phyloP scores from a whole-genome alignment of 164 flowering plant species.

The Piper longum region DNA sequence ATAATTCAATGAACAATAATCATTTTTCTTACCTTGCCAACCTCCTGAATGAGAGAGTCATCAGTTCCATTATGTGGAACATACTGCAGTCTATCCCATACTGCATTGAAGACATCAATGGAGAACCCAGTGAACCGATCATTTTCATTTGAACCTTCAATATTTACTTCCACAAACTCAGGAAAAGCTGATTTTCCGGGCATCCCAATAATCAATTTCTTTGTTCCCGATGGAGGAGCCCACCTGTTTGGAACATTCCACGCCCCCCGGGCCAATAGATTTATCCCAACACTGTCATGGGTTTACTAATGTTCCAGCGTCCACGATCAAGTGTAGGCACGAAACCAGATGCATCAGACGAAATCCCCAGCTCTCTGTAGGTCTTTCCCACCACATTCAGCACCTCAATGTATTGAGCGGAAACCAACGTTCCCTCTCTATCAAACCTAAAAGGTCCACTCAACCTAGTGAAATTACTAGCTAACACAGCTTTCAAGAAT shows the following conservation, averaged over 20 bases:
- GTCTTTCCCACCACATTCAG: conserved; percentile 15
- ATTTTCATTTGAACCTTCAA: neutral
- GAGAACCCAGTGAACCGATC: conserved; percentile 28
- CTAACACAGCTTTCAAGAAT: neutral
- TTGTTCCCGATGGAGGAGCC: conserved; percentile 25
- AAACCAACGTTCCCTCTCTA: conserved; percentile 2
- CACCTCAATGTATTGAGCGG: neutral
- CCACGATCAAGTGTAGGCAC: neutral
- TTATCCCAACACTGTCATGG: neutral
- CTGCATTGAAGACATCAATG: conserved; percentile 31
- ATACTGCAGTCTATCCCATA: conserved; percentile 16
- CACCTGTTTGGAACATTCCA: conserved; percentile 29
- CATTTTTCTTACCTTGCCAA: neutral
- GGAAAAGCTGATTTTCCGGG: conserved; percentile 25
- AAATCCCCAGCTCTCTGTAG: conserved; percentile 15
- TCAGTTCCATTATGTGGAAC: conserved; percentile 12
- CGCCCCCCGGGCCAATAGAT: conserved; percentile 22
- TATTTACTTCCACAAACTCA: conserved; percentile 21
- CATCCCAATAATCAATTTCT: conserved; percentile 33
- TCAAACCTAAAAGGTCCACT: conserved; percentile 14
- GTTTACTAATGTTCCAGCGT: neutral
- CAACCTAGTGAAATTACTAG: conserved; percentile 12
- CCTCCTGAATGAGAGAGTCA: conserved; percentile 11
- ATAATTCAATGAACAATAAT: no score
- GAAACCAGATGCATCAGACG: conserved; percentile 12